Evolutionary conservation across 225 moss, liverwort and hornwort species (phyloP).

Genomic region (Thuidium tamariscinum): DNA sequence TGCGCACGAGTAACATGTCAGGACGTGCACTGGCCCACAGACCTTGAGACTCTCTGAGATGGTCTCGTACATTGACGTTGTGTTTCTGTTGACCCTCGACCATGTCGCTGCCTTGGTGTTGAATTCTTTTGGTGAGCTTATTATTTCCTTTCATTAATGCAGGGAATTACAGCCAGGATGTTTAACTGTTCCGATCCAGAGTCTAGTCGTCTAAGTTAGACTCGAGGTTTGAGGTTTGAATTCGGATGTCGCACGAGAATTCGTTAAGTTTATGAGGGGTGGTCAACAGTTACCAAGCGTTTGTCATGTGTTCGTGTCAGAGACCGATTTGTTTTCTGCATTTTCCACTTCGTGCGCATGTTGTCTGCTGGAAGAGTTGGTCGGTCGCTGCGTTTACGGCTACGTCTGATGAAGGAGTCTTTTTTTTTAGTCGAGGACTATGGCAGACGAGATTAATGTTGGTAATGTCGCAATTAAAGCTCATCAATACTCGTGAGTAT

Average conservation of each 20-base stretch:
- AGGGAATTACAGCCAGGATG: background rate
- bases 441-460: background rate
- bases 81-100: background rate
- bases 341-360: background rate
- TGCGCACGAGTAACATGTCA: constrained; percentile 9
- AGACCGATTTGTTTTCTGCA: background rate
- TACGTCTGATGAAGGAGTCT: background rate
- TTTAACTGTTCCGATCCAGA: background rate
- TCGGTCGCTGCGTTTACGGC: constrained; percentile 12
- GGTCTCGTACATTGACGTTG: background rate
- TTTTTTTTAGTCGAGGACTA: background rate
- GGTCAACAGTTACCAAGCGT: background rate
- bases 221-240: background rate
- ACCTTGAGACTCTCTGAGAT: background rate
- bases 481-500: background rate
- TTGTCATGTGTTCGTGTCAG: background rate
- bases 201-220: background rate
- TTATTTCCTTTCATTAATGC: background rate
- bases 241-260: background rate
- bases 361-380: constrained; percentile 6
- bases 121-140: background rate
- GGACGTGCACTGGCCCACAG: background rate
- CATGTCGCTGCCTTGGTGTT: background rate
- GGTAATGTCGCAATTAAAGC: background rate
- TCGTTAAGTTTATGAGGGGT: background rate